Evolutionary conservation across 2,329 filamentous ascomycete species (phyloP).

Genomic region (Chrysoporthe austroafricana): DNA sequence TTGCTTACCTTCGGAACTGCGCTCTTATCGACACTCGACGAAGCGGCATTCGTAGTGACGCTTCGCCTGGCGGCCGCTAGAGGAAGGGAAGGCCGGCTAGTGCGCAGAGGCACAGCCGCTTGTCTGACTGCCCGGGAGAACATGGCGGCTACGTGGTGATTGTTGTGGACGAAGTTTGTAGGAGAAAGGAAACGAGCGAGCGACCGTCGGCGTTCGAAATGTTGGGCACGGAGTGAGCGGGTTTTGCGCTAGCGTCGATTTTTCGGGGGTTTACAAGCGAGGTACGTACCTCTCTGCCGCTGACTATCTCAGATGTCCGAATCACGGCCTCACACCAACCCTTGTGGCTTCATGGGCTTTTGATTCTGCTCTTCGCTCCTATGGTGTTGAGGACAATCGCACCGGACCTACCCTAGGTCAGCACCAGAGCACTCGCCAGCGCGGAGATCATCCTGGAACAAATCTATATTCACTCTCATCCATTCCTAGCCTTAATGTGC

Average conservation of each 20-base stretch:
- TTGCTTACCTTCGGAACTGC: constrained; percentile 56
- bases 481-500: not conserved
- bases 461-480: not conserved
- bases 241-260: constrained; percentile 21
- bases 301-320: not conserved
- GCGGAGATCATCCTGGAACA: too few species aligned
- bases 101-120: constrained; percentile 60
- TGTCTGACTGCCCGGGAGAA: constrained; percentile 72
- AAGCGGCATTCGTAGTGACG: constrained; percentile 95
- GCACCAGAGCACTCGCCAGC: not conserved
- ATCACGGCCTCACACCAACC: not conserved
- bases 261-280: constrained; percentile 12
- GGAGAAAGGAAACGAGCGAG: constrained; percentile 5
- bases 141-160: constrained; percentile 51
- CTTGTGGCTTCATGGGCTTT: too few species aligned
- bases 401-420: not conserved
- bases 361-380: not conserved
- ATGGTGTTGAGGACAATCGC: not conserved
- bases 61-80: constrained; percentile 63
- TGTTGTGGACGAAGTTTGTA: constrained; percentile 20
- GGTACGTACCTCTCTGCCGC: not conserved
- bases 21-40: constrained; percentile 82
- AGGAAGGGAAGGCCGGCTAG: constrained; percentile 48
- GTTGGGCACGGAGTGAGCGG: constrained; percentile 23
- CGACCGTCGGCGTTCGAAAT: constrained; percentile 29